phyloP scores from a whole-genome alignment of 2,329 filamentous ascomycete genomes.

The Chaetomium sp. region DNA sequence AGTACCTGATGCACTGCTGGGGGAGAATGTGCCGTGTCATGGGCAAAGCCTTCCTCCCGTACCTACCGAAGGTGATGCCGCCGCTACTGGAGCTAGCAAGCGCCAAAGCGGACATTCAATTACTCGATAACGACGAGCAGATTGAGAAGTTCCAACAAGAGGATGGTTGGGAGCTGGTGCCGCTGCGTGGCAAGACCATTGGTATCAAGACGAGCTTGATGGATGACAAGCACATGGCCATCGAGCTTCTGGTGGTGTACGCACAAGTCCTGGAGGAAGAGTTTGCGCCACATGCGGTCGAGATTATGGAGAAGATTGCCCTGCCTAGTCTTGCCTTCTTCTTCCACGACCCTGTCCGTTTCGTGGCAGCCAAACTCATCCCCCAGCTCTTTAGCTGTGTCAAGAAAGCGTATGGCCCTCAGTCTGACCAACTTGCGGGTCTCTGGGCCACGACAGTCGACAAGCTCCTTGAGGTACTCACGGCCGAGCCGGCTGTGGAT shows the following conservation, averaged over 20 bases:
- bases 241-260: conserved; percentile 95
- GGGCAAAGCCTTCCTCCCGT: conserved; percentile 83
- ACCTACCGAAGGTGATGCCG: conserved; percentile 88
- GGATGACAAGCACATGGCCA: conserved; percentile 99
- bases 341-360: conserved; percentile 96
- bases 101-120: conserved; percentile 94
- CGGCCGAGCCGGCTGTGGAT: conserved; percentile 90
- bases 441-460: conserved; percentile 82
- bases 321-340: conserved; percentile 93
- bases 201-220: conserved; percentile 95
- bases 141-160: conserved; percentile 89
- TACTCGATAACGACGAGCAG: conserved; percentile 91
- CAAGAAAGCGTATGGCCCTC: conserved; percentile 80
- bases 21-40: conserved; percentile 96
- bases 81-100: conserved; percentile 84
- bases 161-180: conserved; percentile 95
- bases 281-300: conserved; percentile 84
- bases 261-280: conserved; percentile 89
- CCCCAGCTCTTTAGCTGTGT: conserved; percentile 89
- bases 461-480: conserved; percentile 88
- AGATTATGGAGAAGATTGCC: conserved; percentile 95
- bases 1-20: conserved; percentile 98
- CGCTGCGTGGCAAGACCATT: conserved; percentile 95
- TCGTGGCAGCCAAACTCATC: conserved; percentile 89
- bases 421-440: conserved; percentile 70